These are phyloP conservation scores for Aspergillus fumigatiaffinis DNA, from an alignment of 2,329 filamentous ascomycete genomes.

Conservation along the genomic window DNA sequence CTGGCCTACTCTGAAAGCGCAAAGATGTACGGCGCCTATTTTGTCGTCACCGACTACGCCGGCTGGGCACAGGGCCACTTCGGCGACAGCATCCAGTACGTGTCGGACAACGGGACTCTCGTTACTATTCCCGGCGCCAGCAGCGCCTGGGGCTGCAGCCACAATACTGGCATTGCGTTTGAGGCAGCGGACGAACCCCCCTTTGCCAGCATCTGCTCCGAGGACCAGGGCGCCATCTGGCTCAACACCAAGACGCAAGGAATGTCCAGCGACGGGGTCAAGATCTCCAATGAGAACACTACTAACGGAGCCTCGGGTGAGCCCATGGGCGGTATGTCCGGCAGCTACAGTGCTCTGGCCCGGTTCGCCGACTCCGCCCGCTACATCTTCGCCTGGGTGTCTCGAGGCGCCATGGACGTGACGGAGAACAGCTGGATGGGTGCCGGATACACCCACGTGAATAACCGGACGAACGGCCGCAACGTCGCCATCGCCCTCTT, in stretches of 20 bases:
- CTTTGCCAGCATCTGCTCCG: slow-evolving; percentile 57
- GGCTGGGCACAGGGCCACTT: slow-evolving; percentile 55
- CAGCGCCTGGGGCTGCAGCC: slow-evolving; percentile 58
- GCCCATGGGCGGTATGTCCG: slow-evolving; percentile 60
- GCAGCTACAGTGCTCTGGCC: slow-evolving; percentile 56
- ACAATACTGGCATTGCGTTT: slow-evolving; percentile 63
- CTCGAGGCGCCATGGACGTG: slow-evolving; percentile 55
- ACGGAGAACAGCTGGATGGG: slow-evolving; percentile 57
- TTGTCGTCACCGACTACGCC: slow-evolving; percentile 57
- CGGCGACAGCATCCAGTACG: slow-evolving; percentile 55
- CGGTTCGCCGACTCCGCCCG: slow-evolving; percentile 49
- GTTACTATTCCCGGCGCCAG: slow-evolving; percentile 51
- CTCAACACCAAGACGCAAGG: slow-evolving; percentile 58
- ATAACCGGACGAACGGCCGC: slow-evolving; percentile 55
- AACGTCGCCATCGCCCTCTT: slow-evolving; percentile 58
- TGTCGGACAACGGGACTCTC: slow-evolving; percentile 47
- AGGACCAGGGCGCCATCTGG: slow-evolving; percentile 63
- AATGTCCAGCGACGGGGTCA: slow-evolving; percentile 51
- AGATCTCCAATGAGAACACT: slow-evolving; percentile 60
- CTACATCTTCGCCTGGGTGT: slow-evolving; percentile 63
- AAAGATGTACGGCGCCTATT: slow-evolving; percentile 58
- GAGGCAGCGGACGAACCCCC: slow-evolving; percentile 57
- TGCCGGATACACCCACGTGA: slow-evolving; percentile 49
- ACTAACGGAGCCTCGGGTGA: slow-evolving; percentile 58
- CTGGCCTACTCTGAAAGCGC: slow-evolving; percentile 56